Evolutionary conservation across 768 basidiomycete species (phyloP).

Genomic region (Tylopilus sp.): DNA sequence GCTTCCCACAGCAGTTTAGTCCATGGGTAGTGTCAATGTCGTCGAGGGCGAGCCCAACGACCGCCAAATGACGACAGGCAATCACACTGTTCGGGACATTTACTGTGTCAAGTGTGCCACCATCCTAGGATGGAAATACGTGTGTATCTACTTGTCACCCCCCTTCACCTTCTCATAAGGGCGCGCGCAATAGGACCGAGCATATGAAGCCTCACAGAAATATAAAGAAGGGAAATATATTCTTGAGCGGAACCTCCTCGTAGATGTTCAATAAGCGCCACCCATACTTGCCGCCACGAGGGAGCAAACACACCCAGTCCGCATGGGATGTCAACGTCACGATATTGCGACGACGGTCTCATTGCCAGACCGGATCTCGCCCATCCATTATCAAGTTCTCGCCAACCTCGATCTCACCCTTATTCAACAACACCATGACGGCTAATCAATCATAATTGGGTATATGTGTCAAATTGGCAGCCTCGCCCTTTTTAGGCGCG

Average conservation of each 20-base stretch:
- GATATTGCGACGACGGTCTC: conserved; percentile 5
- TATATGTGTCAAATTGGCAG: conserved; percentile 13
- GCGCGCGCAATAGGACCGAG: conserved; percentile 64
- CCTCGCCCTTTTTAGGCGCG: conserved; percentile 7
- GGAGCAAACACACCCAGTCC: conserved; percentile 1
- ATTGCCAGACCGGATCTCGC: conserved; percentile 16
- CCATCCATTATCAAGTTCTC: conserved; percentile 11
- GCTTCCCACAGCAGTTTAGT: conserved; percentile 11
- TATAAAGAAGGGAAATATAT: conserved; percentile 99
- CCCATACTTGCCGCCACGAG: conserved; percentile 7
- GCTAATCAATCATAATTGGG: conserved; percentile 22
- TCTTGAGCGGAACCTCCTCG: conserved; percentile 87
- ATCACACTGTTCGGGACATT: conserved; percentile 95
- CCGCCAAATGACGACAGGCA: conserved; percentile 94
- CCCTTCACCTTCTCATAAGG: conserved; percentile 1
- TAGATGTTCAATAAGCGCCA: conserved; percentile 69
- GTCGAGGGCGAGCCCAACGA: conserved; percentile 87
- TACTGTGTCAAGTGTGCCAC: conserved; percentile 88
- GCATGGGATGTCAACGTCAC: conserved; percentile 10
- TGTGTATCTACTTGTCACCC: conserved; percentile 27
- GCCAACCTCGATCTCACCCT: conserved; percentile 16
- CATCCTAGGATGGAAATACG: conserved; percentile 98
- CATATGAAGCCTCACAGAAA: conserved; percentile 86
- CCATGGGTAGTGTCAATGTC: conserved; percentile 74
- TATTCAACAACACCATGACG: conserved; percentile 18